Conservation (phyloP, 108 stramenopile species). For the Conticribra weissflogii region DNA sequence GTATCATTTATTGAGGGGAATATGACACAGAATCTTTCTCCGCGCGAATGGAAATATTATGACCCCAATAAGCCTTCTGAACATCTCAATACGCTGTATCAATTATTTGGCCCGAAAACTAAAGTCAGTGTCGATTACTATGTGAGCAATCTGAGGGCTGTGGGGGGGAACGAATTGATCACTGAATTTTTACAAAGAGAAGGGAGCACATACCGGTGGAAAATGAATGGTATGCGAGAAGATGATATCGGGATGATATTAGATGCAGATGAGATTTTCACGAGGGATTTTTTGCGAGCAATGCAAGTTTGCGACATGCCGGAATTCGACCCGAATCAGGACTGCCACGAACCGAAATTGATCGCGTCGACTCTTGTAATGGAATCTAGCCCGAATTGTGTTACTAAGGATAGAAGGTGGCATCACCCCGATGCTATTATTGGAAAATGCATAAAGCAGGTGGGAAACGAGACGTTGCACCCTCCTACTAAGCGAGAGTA, state of each 20-base stretch:
- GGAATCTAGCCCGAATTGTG: slow-evolving; percentile 50
- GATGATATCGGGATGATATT: slow-evolving; percentile 53
- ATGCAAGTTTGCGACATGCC: slow-evolving; percentile 56
- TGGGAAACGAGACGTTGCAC: slow-evolving; percentile 45
- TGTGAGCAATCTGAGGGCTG: slow-evolving; percentile 7
- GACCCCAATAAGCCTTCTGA: slow-evolving; percentile 12
- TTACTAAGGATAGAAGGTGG: slow-evolving; percentile 27
- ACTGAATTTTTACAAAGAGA: slow-evolving; percentile 53
- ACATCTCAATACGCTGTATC: slow-evolving; percentile 18
- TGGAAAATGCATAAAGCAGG: slow-evolving; percentile 56
- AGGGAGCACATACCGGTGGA: slow-evolving; percentile 45
- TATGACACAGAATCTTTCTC: slow-evolving; percentile 39
- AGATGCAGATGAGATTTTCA: slow-evolving; percentile 53
- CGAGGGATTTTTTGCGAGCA: slow-evolving; percentile 56
- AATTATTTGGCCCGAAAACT: slow-evolving; percentile 34
- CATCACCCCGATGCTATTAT: slow-evolving; percentile 62
- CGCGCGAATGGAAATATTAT: slow-evolving; percentile 30
- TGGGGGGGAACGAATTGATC: background rate
- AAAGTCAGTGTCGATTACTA: slow-evolving; percentile 39
- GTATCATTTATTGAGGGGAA: slow-evolving; percentile 60
- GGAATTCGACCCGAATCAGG: slow-evolving; percentile 24
- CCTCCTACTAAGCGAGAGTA: slow-evolving; percentile 24
- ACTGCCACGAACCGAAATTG: slow-evolving; percentile 24
- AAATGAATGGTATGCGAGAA: slow-evolving; percentile 45
- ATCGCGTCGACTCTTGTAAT: slow-evolving; percentile 36